phyloP scores from a whole-genome alignment of 176 grass and related monocot genomes.

The Hordeum marinum region DNA sequence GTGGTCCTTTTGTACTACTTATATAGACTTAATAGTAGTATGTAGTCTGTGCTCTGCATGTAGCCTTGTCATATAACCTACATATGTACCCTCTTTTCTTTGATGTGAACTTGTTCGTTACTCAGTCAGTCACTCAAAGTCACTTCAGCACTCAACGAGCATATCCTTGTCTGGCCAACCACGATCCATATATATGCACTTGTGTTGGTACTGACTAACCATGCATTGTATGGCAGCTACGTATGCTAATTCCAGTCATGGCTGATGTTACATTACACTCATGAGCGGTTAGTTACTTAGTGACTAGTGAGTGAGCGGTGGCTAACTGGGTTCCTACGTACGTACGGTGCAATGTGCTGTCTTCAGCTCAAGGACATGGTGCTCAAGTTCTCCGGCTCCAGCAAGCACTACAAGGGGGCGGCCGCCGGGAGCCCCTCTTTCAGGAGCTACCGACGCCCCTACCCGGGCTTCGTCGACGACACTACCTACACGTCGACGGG shows the following conservation, averaged over 20 bases:
- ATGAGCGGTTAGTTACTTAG: not conserved
- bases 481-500: not conserved
- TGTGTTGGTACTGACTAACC: not conserved
- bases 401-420: conserved; percentile 52
- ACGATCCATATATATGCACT: not conserved
- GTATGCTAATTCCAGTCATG: conserved; percentile 19
- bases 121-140: not conserved
- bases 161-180: not conserved
- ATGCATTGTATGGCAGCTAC: not conserved
- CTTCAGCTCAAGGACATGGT: conserved; percentile 99
- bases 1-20: conserved; percentile 20
- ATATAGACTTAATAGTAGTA: too few species aligned
- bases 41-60: not conserved
- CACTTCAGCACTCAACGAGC: not conserved
- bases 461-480: conserved; percentile 49
- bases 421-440: conserved; percentile 24
- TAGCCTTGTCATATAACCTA: not conserved
- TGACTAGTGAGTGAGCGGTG: not conserved
- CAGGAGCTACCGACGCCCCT: conserved; percentile 48
- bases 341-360: conserved; percentile 30
- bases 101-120: conserved; percentile 25
- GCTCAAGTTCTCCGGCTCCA: conserved; percentile 88
- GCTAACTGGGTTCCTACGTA: conserved; percentile 4
- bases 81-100: not conserved
- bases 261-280: conserved; percentile 27